Evolutionary conservation across 2,329 filamentous ascomycete species (phyloP).

Genomic region (Dactylonectria estremocensis): DNA sequence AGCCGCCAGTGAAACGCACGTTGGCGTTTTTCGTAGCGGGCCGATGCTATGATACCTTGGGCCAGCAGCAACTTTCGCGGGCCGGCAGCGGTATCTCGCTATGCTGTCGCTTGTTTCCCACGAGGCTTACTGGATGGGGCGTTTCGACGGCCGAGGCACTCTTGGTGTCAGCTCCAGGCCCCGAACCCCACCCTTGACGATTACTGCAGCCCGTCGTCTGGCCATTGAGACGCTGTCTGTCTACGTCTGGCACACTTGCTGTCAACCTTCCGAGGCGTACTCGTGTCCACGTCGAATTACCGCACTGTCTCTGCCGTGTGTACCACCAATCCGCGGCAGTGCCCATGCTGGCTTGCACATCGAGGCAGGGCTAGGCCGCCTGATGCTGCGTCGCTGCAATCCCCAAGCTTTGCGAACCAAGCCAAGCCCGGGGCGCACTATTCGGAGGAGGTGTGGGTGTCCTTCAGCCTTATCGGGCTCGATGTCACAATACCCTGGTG

Average conservation of each 20-base stretch:
- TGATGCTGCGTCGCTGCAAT: neutral
- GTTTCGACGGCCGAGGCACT: conserved; percentile 45
- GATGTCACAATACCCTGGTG: conserved; percentile 40
- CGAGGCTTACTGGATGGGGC: conserved; percentile 48
- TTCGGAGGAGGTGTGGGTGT: conserved; percentile 13
- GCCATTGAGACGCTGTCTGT: conserved; percentile 37
- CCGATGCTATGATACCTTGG: conserved; percentile 30
- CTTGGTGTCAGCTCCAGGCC: conserved; percentile 44
- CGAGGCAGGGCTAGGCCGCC: conserved; percentile 27
- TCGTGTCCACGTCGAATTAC: conserved; percentile 22
- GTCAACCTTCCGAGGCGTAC: conserved; percentile 41
- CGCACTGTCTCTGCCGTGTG: neutral
- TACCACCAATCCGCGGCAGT: conserved; percentile 31
- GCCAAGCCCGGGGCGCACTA: conserved; percentile 6
- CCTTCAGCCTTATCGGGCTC: conserved; percentile 47
- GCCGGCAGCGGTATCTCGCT: conserved; percentile 32
- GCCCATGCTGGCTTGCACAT: conserved; percentile 29
- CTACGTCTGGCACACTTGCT: conserved; percentile 1
- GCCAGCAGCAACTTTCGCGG: conserved; percentile 6
- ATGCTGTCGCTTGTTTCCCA: conserved; percentile 28
- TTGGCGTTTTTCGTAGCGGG: conserved; percentile 31
- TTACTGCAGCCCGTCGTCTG: conserved; percentile 40
- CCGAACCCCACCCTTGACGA: conserved; percentile 28
- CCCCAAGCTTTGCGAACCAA: conserved; percentile 4
- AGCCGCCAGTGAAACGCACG: conserved; percentile 31